Base-by-base conservation (phyloP, 2,329 filamentous ascomycete species). In the Stagonosporopsis chrysanthemi region DNA sequence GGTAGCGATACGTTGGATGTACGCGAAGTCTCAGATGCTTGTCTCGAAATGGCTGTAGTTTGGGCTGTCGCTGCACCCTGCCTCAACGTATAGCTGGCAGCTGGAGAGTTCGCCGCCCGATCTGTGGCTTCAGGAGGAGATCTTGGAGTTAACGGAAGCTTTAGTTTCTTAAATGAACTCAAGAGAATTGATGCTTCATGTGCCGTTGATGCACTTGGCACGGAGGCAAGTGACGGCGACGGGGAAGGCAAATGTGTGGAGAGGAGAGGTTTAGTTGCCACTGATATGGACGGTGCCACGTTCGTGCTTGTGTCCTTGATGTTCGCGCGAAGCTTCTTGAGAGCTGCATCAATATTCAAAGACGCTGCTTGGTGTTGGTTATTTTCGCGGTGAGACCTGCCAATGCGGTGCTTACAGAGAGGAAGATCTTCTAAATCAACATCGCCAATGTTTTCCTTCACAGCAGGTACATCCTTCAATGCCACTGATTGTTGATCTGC, bases 151-250 rank as follows among this genome's bases (percentile, higher is more conserved):
- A n/a, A 29, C 43, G 60, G 58, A 17, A 54, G 15, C 4, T n/a
- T 6, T 0, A 62, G 61, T 15, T 51, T 60, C 31, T 62, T 69
- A 43, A 63, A 64, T 4, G 23, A 17, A 6, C 35, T 47, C 7
- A 56, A 22, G 15, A 56, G 22, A 5, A 14, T 9, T 12, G 44
- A 6, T 4, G 22, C 29, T 12, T 28, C 23, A 5, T 17, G 11
- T 11, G n/a, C 35, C 23, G 22, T 22, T 2, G 28, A 33, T 11
- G 45, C 24, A 36, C 24, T 7, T 33, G 52, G 47, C 23, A 23
- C 14, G 24, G 40, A 39, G 2, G 23, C 24, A 6, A 48, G 22
- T 17, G 58, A 56, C n/a, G 54, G 46, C 19, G 47, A 35, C 3
- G 53, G 48, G 26, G 28, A 45, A 1, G 51, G 43, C 12, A 49